phyloP scores from a whole-genome alignment of 345 rosid genomes.

The Eucalyptus pauciflora region DNA sequence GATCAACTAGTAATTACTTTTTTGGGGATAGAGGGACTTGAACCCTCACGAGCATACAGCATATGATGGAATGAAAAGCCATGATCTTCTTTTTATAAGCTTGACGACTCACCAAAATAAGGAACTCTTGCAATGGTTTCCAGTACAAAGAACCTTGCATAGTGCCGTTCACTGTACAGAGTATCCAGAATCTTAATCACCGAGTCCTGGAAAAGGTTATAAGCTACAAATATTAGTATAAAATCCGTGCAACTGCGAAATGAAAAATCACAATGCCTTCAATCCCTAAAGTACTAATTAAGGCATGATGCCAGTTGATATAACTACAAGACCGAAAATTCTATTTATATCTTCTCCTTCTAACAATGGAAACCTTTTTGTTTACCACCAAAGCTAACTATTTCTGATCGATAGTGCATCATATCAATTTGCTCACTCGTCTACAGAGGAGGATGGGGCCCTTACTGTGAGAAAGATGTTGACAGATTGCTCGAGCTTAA shows the following conservation, averaged over 20 bases:
- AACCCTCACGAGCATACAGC: not conserved
- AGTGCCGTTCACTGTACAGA: conserved; percentile 68
- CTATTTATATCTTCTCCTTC: not conserved
- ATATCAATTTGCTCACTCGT: not conserved
- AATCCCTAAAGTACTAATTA: not conserved
- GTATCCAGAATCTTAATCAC: conserved; percentile 85
- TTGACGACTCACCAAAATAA: conserved; percentile 61
- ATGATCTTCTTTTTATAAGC: not conserved
- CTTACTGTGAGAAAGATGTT: conserved; percentile 78
- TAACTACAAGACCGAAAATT: not conserved
- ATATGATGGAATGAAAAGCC: not conserved
- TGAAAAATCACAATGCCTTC: not conserved
- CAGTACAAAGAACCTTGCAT: conserved; percentile 84
- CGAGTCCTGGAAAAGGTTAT: conserved; percentile 44
- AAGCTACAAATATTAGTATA: not conserved
- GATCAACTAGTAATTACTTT: too few relatives aligned
- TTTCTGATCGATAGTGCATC: not conserved
- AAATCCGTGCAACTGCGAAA: not conserved
- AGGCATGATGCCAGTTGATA: not conserved
- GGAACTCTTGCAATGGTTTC: conserved; percentile 99
- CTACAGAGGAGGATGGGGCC: not conserved
- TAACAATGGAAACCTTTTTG: not conserved
- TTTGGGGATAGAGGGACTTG: too few relatives aligned
- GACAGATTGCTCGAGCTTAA: conserved; percentile 68
- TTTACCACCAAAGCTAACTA: not conserved